Conservation (phyloP, 78 protist genomes). For the Mantamonas sphyraenae region DNA sequence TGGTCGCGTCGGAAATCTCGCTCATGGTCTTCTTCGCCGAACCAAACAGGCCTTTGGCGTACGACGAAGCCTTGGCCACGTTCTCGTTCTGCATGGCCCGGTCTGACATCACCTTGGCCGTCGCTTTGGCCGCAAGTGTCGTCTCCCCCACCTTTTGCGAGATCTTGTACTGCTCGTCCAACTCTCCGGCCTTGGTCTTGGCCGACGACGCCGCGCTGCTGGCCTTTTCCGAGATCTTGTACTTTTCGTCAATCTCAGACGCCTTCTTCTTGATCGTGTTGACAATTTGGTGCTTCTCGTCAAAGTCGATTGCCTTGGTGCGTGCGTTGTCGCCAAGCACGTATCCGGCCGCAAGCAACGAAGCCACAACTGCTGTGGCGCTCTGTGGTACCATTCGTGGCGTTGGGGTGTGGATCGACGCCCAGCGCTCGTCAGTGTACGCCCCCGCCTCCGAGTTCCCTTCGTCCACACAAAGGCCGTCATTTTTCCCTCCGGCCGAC, state of each 20-base stretch:
- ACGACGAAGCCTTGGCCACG: too few species aligned
- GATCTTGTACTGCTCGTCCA: slow-evolving; percentile 54
- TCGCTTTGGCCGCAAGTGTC: too few species aligned
- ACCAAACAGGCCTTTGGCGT: too few species aligned
- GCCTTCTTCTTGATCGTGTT: slow-evolving; percentile 40
- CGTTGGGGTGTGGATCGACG: background rate
- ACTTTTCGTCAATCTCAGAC: slow-evolving; percentile 37
- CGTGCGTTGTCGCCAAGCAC: slow-evolving; percentile 33
- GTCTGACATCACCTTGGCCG: too few species aligned
- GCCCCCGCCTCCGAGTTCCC: too few species aligned
- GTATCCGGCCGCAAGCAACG: slow-evolving; percentile 53
- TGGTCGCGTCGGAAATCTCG: too few species aligned
- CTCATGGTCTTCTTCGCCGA: too few species aligned
- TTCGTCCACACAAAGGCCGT: background rate
- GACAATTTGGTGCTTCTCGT: slow-evolving; percentile 38
- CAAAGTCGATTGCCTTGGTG: slow-evolving; percentile 38
- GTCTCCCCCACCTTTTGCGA: slow-evolving; percentile 19
- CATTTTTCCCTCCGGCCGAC: background rate
- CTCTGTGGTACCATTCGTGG: background rate
- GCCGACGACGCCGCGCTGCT: slow-evolving; percentile 24
- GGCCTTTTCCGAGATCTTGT: slow-evolving; percentile 44
- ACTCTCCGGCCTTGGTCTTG: slow-evolving; percentile 31
- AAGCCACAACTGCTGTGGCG: slow-evolving; percentile 43
- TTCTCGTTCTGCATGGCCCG: too few species aligned
- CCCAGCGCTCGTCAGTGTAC: background rate